phyloP scores from a whole-genome alignment of 345 rosid species.

The Microcos paniculata region DNA sequence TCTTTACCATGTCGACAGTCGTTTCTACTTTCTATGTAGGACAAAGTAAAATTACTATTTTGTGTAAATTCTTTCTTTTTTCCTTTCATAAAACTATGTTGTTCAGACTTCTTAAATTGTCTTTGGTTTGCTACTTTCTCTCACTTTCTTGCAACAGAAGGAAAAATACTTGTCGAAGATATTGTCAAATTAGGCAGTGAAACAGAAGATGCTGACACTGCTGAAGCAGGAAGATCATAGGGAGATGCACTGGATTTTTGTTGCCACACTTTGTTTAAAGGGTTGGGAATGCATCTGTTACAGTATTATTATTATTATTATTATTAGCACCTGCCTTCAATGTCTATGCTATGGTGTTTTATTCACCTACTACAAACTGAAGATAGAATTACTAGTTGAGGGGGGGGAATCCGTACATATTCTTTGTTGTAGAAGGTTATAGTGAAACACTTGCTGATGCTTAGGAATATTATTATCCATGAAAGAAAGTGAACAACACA shows the following conservation, averaged over 20 bases:
- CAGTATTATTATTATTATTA: neutral
- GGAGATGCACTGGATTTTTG: neutral
- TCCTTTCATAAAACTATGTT: neutral
- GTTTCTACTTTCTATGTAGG: neutral
- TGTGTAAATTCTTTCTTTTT: neutral
- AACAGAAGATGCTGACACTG: conserved; percentile 53
- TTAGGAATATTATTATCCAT: neutral
- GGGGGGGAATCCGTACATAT: neutral
- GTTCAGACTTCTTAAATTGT: neutral
- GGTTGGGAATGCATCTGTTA: neutral
- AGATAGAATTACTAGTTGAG: neutral
- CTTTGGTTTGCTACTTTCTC: neutral
- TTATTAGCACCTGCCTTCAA: neutral
- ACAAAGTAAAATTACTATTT: neutral
- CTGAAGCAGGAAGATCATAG: conserved; percentile 37
- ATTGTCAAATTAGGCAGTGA: conserved; percentile 68
- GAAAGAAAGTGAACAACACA: neutral
- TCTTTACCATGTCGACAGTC: neutral
- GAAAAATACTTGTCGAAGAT: conserved; percentile 87
- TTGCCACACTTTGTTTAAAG: neutral
- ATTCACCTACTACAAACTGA: conserved; percentile 6
- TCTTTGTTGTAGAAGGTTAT: neutral
- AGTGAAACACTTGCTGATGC: neutral
- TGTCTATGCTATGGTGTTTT: neutral
- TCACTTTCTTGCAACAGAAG: conserved; percentile 50